phyloP scores from a whole-genome alignment of 495 filamentous ascomycete species.

The Poronia punctata region DNA sequence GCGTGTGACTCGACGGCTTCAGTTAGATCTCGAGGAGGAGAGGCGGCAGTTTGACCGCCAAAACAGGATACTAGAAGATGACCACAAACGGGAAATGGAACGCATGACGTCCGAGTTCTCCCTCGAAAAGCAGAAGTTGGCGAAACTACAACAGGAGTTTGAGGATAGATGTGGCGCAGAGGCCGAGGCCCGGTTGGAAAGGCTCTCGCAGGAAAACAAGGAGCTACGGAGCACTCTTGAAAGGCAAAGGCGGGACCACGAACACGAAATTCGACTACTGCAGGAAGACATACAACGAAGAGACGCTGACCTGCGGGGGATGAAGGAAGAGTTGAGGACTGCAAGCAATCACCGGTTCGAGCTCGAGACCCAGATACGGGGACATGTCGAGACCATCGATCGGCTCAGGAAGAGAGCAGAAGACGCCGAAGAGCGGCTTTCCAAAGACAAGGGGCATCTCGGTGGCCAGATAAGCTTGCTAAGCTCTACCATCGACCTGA shows the following conservation, averaged over 20 bases:
- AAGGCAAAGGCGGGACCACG: constrained; percentile 24
- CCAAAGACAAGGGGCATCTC: constrained; percentile 26
- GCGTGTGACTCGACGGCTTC: constrained; percentile 29
- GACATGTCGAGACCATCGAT: constrained; percentile 24
- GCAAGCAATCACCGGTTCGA: constrained; percentile 12
- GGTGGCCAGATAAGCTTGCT: constrained; percentile 26
- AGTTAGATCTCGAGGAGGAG: constrained; percentile 35
- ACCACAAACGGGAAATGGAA: constrained; percentile 19
- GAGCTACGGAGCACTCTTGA: constrained; percentile 19
- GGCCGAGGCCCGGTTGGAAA: constrained; percentile 21
- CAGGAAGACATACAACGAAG: constrained; percentile 17
- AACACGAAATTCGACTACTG: constrained; percentile 18
- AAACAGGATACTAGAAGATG: constrained; percentile 16
- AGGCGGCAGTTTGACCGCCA: constrained; percentile 16
- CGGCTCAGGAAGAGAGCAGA: constrained; percentile 24
- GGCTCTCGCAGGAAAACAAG: constrained; percentile 24
- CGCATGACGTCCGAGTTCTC: constrained; percentile 31
- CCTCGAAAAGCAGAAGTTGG: constrained; percentile 24
- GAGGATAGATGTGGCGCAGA: constrained; percentile 22
- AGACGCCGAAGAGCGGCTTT: constrained; percentile 25
- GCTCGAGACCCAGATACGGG: constrained; percentile 20
- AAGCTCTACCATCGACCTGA: constrained; percentile 22
- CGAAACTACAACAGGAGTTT: constrained; percentile 24
- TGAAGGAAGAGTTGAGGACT: constrained; percentile 17
- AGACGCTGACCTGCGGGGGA: constrained; percentile 10